Percentiles rank a stretch among this genome's conserved stretches.
Evolutionary conservation across 768 basidiomycete genomes (phyloP).

Genomic region (Boletus rex-veris): DNA sequence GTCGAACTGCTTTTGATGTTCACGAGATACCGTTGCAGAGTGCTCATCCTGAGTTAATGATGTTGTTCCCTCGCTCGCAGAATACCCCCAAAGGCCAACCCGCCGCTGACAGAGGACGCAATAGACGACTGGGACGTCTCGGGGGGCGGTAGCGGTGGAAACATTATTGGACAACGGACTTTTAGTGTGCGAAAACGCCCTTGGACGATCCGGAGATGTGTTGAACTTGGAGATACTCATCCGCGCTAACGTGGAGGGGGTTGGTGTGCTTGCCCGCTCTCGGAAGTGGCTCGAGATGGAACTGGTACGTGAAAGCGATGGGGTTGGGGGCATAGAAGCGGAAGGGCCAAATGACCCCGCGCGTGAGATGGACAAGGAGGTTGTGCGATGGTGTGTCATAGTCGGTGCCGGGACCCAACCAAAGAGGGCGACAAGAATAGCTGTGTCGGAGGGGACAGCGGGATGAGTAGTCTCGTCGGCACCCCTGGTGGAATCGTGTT

Average conservation of each 20-base stretch:
- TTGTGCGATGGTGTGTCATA: slow-evolving; percentile 10
- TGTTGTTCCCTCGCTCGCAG: slow-evolving; percentile 21
- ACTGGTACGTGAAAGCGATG: slow-evolving; percentile 31
- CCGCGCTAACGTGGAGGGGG: slow-evolving; percentile 18
- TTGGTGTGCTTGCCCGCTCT: slow-evolving; percentile 20
- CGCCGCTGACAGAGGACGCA: slow-evolving; percentile 75
- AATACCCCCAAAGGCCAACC: slow-evolving; percentile 75
- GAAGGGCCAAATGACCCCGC: slow-evolving; percentile 29
- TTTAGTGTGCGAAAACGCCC: slow-evolving; percentile 8
- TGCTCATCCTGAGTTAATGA: slow-evolving; percentile 10
- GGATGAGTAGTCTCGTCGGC: slow-evolving; percentile 9
- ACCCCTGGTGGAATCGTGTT: slow-evolving; percentile 18
- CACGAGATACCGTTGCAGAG: slow-evolving; percentile 18
- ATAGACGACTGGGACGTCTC: slow-evolving; percentile 54
- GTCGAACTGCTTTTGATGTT: slow-evolving; percentile 55
- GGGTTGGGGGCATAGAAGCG: slow-evolving; percentile 29
- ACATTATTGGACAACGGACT: not conserved
- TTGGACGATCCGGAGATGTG: slow-evolving; percentile 13
- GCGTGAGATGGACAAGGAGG: slow-evolving; percentile 23
- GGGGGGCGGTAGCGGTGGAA: slow-evolving; percentile 1
- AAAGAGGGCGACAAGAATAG: slow-evolving; percentile 44
- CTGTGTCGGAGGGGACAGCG: slow-evolving; percentile 34
- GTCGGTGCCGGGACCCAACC: slow-evolving; percentile 44
- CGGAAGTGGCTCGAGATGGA: slow-evolving; percentile 28
- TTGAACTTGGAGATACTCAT: slow-evolving; percentile 21